These are phyloP conservation scores for Kickxella alabastrina DNA, from an alignment of 192 early-diverging fungal genomes.

Conservation along the genomic window DNA sequence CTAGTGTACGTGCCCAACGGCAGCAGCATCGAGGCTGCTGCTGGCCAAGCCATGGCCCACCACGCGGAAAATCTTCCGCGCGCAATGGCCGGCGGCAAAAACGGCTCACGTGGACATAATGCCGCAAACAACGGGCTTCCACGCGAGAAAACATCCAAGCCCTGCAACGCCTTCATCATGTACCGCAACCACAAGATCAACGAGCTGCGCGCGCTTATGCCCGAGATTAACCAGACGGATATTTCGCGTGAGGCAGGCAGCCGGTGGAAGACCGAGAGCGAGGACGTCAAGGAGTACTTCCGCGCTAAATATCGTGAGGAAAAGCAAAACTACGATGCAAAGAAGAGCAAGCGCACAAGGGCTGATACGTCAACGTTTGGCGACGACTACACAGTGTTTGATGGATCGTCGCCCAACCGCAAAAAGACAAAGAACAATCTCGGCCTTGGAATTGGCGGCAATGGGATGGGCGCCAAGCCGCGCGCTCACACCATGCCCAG, in stretches of 20 bases:
- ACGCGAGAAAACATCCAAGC: conserved; percentile 15
- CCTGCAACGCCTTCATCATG: conserved; percentile 48
- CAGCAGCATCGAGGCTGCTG: conserved; percentile 6
- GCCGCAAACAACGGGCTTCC: too few relatives aligned
- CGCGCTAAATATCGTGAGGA: conserved; percentile 30
- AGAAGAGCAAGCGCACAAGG: conserved; percentile 28
- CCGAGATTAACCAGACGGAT: conserved; percentile 45
- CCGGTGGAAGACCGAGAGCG: conserved; percentile 40
- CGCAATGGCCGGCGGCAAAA: background rate
- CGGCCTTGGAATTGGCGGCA: conserved; percentile 4
- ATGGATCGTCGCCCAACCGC: background rate
- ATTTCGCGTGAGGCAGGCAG: conserved; percentile 47
- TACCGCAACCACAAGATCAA: conserved; percentile 49
- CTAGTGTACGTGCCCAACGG: conserved; percentile 21
- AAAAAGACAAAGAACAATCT: conserved; percentile 9
- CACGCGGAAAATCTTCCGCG: too few relatives aligned
- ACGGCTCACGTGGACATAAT: too few relatives aligned
- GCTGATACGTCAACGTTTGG: conserved; percentile 7
- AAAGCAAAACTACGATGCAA: conserved; percentile 35
- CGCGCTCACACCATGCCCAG: conserved; percentile 39
- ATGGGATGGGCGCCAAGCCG: conserved; percentile 24
- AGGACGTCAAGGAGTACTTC: conserved; percentile 47
- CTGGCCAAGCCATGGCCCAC: background rate
- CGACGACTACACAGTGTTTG: background rate
- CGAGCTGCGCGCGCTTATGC: conserved; percentile 36